Evolutionary conservation across 345 rosid species (phyloP), one percentile per base, ranked within the genome.

Genomic region (Salix purpurea): DNA sequence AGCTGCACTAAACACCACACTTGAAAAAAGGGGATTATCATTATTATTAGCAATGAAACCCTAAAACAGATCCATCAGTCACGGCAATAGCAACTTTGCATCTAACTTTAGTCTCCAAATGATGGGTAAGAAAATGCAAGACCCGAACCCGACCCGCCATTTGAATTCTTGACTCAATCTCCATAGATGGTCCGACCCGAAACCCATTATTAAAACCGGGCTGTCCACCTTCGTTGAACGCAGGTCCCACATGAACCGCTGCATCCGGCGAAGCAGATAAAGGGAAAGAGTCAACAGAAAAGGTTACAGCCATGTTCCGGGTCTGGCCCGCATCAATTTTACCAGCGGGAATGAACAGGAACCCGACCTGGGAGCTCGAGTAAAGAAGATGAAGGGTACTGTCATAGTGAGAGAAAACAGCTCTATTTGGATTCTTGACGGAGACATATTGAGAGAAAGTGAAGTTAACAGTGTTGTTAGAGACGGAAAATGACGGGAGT

Each of bases 301-400:
- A 96, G 68, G 92, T 91, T n/a, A 97, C 98, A 40, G 95, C 97
- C 98, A 94, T 94, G 89, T 91, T 87, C 80, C 94, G 89, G 80
- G 94, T 88, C 78, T 69, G 89, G 40, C 97, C 95, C 1, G 97
- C 75, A 13, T 83, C 92, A 87, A 94, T 88, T 84, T 91, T 87
- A 7, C 98, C 97, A 44, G 99, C 99, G 82, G 99, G 99, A 16
- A 96, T 91, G 86, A 94, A 93, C 97, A 96, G 89, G 88, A 94
- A 93, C 4, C 98, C 99, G 71, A 96, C 94, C 81, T 88, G 98
- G 67, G 88, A 86, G 12, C 97, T 98, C 19, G 95, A 85, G 77
- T 92, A 90, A 67, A 91, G 89, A 36, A 96, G 97, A 94, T 92
- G 94, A 72, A 96, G 89, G 52, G 97, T 88, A 78, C 95, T 90